A percentile compares a stretch with the other conserved stretches of the same genome.
phyloP scores from a whole-genome alignment of 805 yeast species.

The Yamadazyma nakazawae region DNA sequence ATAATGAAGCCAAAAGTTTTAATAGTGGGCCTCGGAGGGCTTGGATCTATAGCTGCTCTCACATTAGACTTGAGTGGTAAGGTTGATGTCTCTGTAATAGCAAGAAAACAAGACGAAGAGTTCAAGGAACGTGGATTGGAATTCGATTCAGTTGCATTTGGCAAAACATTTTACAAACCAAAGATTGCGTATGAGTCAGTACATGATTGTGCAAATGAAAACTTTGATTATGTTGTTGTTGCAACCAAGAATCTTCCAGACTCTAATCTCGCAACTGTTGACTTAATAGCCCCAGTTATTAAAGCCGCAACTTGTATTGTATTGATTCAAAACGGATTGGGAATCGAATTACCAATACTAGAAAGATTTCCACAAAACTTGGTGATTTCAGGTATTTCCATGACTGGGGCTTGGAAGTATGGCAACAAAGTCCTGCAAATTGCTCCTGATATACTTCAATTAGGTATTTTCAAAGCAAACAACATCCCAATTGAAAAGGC shows the following conservation, averaged over 20 bases:
- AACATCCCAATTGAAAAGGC: constrained; percentile 9
- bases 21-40: constrained; percentile 82
- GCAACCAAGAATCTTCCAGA: constrained; percentile 39
- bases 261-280: constrained; percentile 37
- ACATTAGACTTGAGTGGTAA: constrained; percentile 49
- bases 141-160: constrained; percentile 33
- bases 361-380: constrained; percentile 30
- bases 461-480: constrained; percentile 23
- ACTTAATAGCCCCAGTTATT: constrained; percentile 37
- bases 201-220: constrained; percentile 26
- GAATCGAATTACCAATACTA: constrained; percentile 32
- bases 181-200: constrained; percentile 25
- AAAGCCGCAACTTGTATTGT: constrained; percentile 26
- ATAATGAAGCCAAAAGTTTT: constrained; percentile 39
- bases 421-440: constrained; percentile 20
- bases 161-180: constrained; percentile 32
- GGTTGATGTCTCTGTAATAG: constrained; percentile 37
- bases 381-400: constrained; percentile 34
- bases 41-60: constrained; percentile 74
- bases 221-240: constrained; percentile 36
- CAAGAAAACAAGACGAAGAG: constrained; percentile 34
- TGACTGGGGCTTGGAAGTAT: constrained; percentile 33
- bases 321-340: constrained; percentile 40
- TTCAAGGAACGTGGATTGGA: constrained; percentile 28
- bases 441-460: constrained; percentile 19